phyloP scores from a whole-genome alignment of 1,284 basidiomycete species.

The Chalciporus sp. region DNA sequence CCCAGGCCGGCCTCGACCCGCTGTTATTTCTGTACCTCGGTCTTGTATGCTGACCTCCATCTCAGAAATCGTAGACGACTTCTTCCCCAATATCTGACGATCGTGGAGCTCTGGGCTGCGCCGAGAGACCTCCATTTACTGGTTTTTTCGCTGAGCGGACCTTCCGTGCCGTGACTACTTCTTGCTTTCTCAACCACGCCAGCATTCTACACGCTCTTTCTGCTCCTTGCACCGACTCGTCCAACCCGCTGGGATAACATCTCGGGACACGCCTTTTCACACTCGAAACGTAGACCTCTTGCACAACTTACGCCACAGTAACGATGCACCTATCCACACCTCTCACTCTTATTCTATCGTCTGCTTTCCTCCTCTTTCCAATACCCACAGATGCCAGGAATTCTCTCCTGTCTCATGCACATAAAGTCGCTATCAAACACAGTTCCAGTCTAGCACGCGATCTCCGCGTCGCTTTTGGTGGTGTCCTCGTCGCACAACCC shows the following conservation, averaged over 20 bases:
- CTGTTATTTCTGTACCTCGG: slow-evolving; percentile 10
- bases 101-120: slow-evolving; percentile 19
- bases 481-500: slow-evolving; percentile 44
- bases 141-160: slow-evolving; percentile 30
- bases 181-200: background rate
- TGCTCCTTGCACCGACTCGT: background rate
- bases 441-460: slow-evolving; percentile 67
- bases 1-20: background rate
- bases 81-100: slow-evolving; percentile 5
- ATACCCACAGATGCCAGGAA: slow-evolving; percentile 12
- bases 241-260: background rate
- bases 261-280: slow-evolving; percentile 1
- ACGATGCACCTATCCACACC: slow-evolving; percentile 37
- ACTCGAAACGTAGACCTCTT: slow-evolving; percentile 3
- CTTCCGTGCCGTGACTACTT: slow-evolving; percentile 9
- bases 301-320: slow-evolving; percentile 1
- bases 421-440: slow-evolving; percentile 46
- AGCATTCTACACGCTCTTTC: background rate
- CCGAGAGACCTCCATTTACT: slow-evolving; percentile 17
- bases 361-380: slow-evolving; percentile 21
- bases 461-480: slow-evolving; percentile 62
- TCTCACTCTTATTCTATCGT: slow-evolving; percentile 36
- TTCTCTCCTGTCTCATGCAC: slow-evolving; percentile 38
- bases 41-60: slow-evolving; percentile 16
- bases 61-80: slow-evolving; percentile 13